Percentiles rank a stretch among this genome's conserved stretches.
Evolutionary conservation across 176 grass and related monocot genomes (phyloP).

Genomic region (Tillandsia leiboldiana): DNA sequence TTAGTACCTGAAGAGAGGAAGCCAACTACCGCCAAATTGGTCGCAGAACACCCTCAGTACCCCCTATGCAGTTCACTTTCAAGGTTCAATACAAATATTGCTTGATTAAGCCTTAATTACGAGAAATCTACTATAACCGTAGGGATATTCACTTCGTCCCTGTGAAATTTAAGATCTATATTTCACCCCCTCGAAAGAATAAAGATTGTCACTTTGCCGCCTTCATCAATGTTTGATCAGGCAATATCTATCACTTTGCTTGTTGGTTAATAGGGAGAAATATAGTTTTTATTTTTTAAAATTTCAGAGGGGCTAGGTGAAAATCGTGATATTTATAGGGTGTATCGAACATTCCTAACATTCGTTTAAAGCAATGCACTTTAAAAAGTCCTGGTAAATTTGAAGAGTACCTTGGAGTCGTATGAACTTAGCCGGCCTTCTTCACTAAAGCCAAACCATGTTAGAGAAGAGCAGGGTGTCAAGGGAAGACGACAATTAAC

Average conservation of each 20-base stretch:
- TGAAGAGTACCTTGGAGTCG: slow-evolving; percentile 59
- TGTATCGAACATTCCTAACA: too few species aligned
- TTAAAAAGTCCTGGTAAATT: neutral
- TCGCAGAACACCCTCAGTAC: slow-evolving; percentile 59
- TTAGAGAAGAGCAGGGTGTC: slow-evolving; percentile 56
- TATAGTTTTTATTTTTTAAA: too few species aligned
- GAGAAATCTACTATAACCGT: too few species aligned
- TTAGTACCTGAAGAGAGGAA: slow-evolving; percentile 87
- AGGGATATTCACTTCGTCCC: too few species aligned
- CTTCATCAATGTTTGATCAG: too few species aligned
- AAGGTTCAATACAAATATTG: too few species aligned
- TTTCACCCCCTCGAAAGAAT: neutral
- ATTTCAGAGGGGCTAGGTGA: too few species aligned
- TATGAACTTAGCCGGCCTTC: slow-evolving; percentile 77
- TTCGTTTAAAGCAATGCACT: neutral
- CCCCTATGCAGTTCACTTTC: slow-evolving; percentile 36
- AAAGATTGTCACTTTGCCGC: too few species aligned
- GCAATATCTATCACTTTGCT: too few species aligned
- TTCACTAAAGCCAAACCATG: slow-evolving; percentile 96
- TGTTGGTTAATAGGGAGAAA: too few species aligned
- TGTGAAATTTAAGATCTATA: neutral
- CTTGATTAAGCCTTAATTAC: slow-evolving; percentile 8
- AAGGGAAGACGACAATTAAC: slow-evolving; percentile 42
- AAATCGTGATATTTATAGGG: too few species aligned
- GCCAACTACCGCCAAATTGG: slow-evolving; percentile 74